Evolutionary conservation across 2,329 filamentous ascomycete genomes (phyloP).

Genomic region (Alternaria ethzedia): DNA sequence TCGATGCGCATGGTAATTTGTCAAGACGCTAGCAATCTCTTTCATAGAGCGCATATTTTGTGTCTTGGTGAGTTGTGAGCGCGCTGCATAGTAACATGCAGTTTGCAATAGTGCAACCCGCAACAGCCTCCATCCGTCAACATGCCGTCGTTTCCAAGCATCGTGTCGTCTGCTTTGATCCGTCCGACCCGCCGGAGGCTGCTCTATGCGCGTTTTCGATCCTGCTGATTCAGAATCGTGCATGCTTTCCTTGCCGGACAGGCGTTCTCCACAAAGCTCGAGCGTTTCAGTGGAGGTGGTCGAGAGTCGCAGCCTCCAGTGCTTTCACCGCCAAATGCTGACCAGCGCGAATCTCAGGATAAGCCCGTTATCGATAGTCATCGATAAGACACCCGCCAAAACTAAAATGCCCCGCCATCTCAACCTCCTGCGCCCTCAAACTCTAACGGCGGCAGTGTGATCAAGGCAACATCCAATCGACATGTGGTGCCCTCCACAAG

Average conservation of each 20-base stretch:
- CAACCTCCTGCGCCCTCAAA: constrained; percentile 12
- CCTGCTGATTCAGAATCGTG: constrained; percentile 11
- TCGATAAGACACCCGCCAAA: constrained; percentile 4
- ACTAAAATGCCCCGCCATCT: constrained; percentile 11
- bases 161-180: not conserved
- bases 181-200: constrained; percentile 3
- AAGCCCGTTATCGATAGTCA: constrained; percentile 17
- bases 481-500: not conserved
- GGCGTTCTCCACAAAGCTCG: constrained; percentile 24
- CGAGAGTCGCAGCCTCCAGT: constrained; percentile 10
- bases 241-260: constrained; percentile 9
- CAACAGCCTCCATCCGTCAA: not conserved
- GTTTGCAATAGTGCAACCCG: not conserved
- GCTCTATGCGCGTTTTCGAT: constrained; percentile 3
- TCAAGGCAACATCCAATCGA: constrained; percentile 10
- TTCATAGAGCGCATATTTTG: constrained; percentile 2
- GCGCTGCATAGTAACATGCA: constrained; percentile 7
- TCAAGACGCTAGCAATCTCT: constrained; percentile 12
- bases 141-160: not conserved
- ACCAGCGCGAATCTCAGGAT: not conserved
- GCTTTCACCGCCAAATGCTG: constrained; percentile 22
- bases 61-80: not conserved
- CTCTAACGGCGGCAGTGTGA: constrained; percentile 13
- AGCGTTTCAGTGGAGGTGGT: constrained; percentile 16
- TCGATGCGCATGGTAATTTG: constrained; percentile 8